Evolutionary conservation across 2,329 filamentous ascomycete genomes (phyloP), one percentile per base, ranked within the genome.

Genomic region (Diaporthe sp.): DNA sequence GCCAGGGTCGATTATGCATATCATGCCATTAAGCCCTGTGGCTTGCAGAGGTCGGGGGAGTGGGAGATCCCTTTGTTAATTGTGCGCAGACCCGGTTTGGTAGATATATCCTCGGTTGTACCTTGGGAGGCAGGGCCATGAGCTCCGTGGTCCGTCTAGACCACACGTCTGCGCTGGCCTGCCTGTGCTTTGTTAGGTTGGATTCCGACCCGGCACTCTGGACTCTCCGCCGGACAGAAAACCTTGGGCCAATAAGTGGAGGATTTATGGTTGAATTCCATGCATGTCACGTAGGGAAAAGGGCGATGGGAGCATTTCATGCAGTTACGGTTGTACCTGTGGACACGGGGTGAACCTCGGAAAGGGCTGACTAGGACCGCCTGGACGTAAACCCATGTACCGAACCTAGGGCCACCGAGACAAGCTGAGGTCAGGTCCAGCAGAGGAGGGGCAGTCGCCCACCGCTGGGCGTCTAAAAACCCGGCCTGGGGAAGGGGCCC

Each of bases 391-490:
- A 28, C 39, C 37, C 39, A 62, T 44, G 60, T 3, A 44, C 15
- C 25, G 39, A 25, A 22, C n/a, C 60, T 19, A 34, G 61, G 42
- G 61, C 65, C 46, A 53, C 61, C n/a, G 61, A 65, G 61, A 65
- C 61, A 65, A 62, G 42, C 34, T 60, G 25, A 67, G 61, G 25
- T 31, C 46, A 55, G 65, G 49, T 55, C 61, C 42, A 34, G 61
- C 17, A 28, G 46, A 68, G 46, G 71, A 73, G 71, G 58, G 71
- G 71, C 37, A 73, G 28, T 73, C 55, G 37, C 31, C 44, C 42
- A 34, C 58, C 71, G 60, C 58, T 73, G 71, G 71, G 46, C 37
- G 58, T 55, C 71, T 73, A 37, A 73, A 73, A 73, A 65, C 49
- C 71, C 49, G 39, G 58, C 58, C 34, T 25, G 57, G 61, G 51